Evolutionary conservation across 768 basidiomycete species (phyloP).

Genomic region (Tylopilus vinaceipallidus): DNA sequence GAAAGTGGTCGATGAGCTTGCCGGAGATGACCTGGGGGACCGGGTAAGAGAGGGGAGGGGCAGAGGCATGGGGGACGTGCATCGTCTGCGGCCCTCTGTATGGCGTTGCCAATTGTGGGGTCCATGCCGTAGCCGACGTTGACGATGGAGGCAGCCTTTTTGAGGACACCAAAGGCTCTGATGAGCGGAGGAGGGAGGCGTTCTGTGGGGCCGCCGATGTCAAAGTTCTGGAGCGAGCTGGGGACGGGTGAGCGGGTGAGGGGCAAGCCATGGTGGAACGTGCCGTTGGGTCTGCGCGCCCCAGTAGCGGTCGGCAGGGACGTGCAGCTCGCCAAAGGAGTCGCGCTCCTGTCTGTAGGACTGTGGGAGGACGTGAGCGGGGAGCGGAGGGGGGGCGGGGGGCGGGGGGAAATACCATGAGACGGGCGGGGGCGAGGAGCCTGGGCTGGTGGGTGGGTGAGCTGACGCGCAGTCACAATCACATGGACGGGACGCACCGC

Average conservation of each 20-base stretch:
- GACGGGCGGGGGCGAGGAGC: constrained; percentile 28
- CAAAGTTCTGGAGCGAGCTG: constrained; percentile 95
- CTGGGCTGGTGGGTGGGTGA: neutral
- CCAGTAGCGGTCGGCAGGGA: constrained; percentile 90
- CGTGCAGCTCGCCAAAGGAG: constrained; percentile 93
- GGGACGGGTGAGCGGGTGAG: constrained; percentile 10
- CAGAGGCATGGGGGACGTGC: constrained; percentile 39
- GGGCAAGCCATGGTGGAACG: constrained; percentile 4
- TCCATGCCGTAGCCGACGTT: constrained; percentile 91
- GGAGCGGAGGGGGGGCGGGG: neutral
- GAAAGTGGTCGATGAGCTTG: constrained; percentile 93
- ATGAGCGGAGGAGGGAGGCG: constrained; percentile 93
- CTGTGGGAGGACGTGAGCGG: constrained; percentile 47
- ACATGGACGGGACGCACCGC: constrained; percentile 18
- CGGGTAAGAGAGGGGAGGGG: neutral
- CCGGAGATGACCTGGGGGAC: constrained; percentile 84
- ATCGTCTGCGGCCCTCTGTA: constrained; percentile 92
- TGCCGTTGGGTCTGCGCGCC: constrained; percentile 97
- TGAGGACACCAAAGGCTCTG: constrained; percentile 96
- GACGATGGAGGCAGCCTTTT: constrained; percentile 93
- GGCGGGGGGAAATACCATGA: constrained; percentile 34
- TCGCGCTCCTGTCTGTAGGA: constrained; percentile 80
- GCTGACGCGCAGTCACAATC: constrained; percentile 15
- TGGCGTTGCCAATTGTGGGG: constrained; percentile 81
- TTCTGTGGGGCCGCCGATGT: constrained; percentile 94